Conservation (phyloP, 2,329 filamentous ascomycete species). For the Didymella pomorum region DNA sequence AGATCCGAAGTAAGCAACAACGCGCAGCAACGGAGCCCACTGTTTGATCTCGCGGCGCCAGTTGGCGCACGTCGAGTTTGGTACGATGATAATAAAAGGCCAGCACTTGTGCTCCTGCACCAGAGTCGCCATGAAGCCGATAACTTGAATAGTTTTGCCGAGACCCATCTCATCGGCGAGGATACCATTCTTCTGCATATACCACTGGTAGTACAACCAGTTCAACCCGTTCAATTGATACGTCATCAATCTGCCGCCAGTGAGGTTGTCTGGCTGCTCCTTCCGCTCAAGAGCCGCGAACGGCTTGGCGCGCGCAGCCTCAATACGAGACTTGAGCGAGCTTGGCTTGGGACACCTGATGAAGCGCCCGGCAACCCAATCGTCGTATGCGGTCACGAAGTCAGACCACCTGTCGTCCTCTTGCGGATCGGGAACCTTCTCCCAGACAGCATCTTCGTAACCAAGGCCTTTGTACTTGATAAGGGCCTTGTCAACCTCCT, state of each 20-base stretch:
- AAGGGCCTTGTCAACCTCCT: conserved; percentile 74
- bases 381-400: conserved; percentile 83
- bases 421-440: conserved; percentile 72
- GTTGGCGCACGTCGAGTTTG: conserved; percentile 95
- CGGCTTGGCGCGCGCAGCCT: conserved; percentile 68
- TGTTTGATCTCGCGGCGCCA: conserved; percentile 96
- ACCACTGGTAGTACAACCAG: conserved; percentile 93
- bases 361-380: conserved; percentile 82
- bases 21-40: conserved; percentile 85
- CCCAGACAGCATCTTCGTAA: conserved; percentile 93
- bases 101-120: conserved; percentile 72
- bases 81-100: conserved; percentile 92
- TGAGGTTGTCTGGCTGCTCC: conserved; percentile 77
- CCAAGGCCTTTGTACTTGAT: conserved; percentile 93
- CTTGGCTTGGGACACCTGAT: conserved; percentile 65
- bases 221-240: conserved; percentile 95
- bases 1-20: conserved; percentile 92
- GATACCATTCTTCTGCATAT: conserved; percentile 82
- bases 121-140: conserved; percentile 79
- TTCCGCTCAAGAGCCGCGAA: conserved; percentile 73
- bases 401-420: conserved; percentile 77
- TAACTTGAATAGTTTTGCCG: conserved; percentile 94
- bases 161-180: conserved; percentile 98
- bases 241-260: conserved; percentile 84
- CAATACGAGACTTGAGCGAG: conserved; percentile 72